Evolutionary conservation across 1,284 basidiomycete species (phyloP), one percentile per base, ranked within the genome.

Genomic region (Gymnopus androsaceus): DNA sequence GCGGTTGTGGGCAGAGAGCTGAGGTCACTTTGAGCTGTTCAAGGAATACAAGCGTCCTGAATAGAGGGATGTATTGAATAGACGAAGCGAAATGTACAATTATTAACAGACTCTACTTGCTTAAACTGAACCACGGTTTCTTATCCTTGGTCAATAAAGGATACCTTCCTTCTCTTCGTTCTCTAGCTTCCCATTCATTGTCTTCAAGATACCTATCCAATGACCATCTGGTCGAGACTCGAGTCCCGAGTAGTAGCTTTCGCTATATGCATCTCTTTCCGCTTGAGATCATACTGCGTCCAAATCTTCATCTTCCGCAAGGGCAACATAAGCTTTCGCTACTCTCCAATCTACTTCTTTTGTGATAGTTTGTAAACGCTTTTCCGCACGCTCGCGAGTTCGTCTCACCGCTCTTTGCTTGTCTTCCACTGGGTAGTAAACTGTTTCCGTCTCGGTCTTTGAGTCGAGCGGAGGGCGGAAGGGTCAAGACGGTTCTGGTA

Each of bases 291-390:
- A 46, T 62, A 56, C 46, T 50, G 50, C 7, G 66, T 65, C 46
- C 62, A 68, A 68, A 9, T 71, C 70, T 2, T 67, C 59, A 58
- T 75, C 74, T 53, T 81, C 81, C 3, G 84, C 83, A 17, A 90
- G 72, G 6, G 83, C 80, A 56, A 88, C 79, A 67, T 90, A 89
- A 33, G 84, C 81, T 62, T 79, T 78, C 12, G 84, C 86, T 38
- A 89, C 75, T 42, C 75, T 74, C 78, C 78, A 81, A 67, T 90
- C 87, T 57, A 75, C 75, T 69, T 89, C 87, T 69, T 88, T 88
- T 50, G 83, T 87, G 57, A 88, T 68, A 47, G 72, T 75, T 71
- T 87, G 85, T 55, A 90, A 70, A 42, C 77, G 78, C 61, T 78
- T 84, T 67, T 77, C 79, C 8, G 86, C 85, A 14, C 76, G 74